Evolutionary conservation across 139 green algal genomes (phyloP).

Genomic region (Monoraphidium neglectum): DNA sequence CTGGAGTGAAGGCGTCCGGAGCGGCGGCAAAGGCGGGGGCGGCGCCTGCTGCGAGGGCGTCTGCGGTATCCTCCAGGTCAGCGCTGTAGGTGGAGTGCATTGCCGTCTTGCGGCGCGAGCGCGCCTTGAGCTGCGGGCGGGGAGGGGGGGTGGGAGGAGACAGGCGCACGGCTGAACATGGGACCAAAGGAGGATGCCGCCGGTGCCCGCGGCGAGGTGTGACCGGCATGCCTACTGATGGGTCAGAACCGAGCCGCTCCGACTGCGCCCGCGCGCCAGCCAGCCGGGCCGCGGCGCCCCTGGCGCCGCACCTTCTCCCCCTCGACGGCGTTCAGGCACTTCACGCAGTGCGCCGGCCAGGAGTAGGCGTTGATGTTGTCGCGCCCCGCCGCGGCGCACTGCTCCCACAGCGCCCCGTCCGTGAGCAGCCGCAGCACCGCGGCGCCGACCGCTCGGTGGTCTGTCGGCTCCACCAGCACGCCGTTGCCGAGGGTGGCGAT

Average conservation of each 20-base stretch:
- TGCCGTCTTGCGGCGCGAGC: neutral
- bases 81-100: neutral
- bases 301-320: slow-evolving; percentile 42
- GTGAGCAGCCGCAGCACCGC: slow-evolving; percentile 86
- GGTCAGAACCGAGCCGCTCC: too few species aligned
- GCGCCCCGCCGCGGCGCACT: slow-evolving; percentile 64
- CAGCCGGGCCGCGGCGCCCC: too few species aligned
- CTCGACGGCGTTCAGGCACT: slow-evolving; percentile 74
- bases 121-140: neutral
- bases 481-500: slow-evolving; percentile 82
- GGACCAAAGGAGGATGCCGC: too few species aligned
- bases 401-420: slow-evolving; percentile 68
- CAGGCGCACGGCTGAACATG: too few species aligned
- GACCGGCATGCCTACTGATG: too few species aligned
- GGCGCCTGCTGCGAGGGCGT: too few species aligned
- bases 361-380: slow-evolving; percentile 91
- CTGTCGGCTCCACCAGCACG: slow-evolving; percentile 86
- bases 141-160: too few species aligned
- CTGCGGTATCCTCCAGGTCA: too few species aligned
- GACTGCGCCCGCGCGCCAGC: too few species aligned
- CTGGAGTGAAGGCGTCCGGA: neutral
- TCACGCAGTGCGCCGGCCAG: slow-evolving; percentile 85
- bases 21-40: too few species aligned
- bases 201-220: too few species aligned
- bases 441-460: slow-evolving; percentile 65